A percentile compares a stretch with the other conserved stretches of the same genome.
Evolutionary conservation across 129 eudicot genomes (phyloP).

Genomic region (Helichrysum umbraculigerum): DNA sequence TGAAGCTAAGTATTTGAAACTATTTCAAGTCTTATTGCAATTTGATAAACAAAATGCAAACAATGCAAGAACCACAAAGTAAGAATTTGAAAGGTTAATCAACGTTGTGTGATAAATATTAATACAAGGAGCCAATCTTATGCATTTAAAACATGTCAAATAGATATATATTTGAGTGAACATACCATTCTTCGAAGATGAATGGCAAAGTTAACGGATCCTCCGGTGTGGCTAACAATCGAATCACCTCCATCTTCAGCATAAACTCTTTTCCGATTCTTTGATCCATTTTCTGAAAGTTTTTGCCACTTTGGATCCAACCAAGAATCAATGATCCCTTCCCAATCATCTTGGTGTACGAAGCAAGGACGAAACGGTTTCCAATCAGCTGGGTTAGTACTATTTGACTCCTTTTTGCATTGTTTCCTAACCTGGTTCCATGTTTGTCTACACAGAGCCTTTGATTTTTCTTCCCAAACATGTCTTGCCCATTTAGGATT

Average conservation of each 20-base stretch:
- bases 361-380: neutral
- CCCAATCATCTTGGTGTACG: neutral
- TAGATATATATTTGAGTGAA: no score
- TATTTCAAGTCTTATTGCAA: no score
- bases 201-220: neutral
- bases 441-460: no score
- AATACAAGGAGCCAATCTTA: no score
- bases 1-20: no score
- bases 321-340: neutral
- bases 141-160: no score
- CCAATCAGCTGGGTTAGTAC: neutral
- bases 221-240: neutral
- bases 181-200: neutral
- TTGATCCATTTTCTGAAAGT: neutral
- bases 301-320: neutral
- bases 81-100: no score
- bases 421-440: neutral
- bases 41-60: no score
- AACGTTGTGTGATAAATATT: no score
- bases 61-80: no score
- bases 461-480: no score
- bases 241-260: neutral
- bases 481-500: no score
- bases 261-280: neutral
- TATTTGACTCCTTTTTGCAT: neutral